Base-by-base conservation (phyloP, 2,329 filamentous ascomycete species). In the Diaporthe sp. region DNA sequence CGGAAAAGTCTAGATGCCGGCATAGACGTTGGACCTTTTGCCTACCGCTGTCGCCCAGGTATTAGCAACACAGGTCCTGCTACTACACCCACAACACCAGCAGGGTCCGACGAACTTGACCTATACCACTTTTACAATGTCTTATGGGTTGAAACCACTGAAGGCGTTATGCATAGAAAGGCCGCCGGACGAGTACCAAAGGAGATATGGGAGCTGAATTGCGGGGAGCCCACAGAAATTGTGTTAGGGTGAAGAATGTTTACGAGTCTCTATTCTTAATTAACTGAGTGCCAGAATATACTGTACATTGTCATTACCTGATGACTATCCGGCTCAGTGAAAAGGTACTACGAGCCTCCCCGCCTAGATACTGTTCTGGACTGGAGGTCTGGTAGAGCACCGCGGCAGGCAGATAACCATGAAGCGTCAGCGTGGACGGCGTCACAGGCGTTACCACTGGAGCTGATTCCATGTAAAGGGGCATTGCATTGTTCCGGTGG, bases 101-200 rank as follows among this genome's bases (percentile, higher is more conserved):
- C 2, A 39, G 37, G 37, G 4, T 39, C 25, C 15, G 13, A 22
- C 17, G 25, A 31, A 42, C 17, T 4, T 34, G 42, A 46, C 25
- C 25, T 10, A 49, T 67, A 67, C n/a, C 17, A 67, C 2, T 67
- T 49, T 34, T 49, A 49, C 61, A 67, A 67, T 9, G 19, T 67
- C 6, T 19, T 67, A 8, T 67, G 42, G 61, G 42, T 67, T 13
- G 42, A 67, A 17, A 49, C 10, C 2, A 34, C 51, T n/a, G 42
- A 49, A 5, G 42, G 61, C 17, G 10, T 67, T 1, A 67, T 49
- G 61, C 34, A 37, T n/a, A 34, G 61, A 15, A 67, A 67, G 44
- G 61, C 28, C 10, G 61, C 44, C 1, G 61, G 61, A n/a, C 25
- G 42, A 22, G 61, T 67, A 37, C 42, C 61, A n/a, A 67, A 67